phyloP scores from a whole-genome alignment of 179 eudicot species.

The Spinacia oleracea region DNA sequence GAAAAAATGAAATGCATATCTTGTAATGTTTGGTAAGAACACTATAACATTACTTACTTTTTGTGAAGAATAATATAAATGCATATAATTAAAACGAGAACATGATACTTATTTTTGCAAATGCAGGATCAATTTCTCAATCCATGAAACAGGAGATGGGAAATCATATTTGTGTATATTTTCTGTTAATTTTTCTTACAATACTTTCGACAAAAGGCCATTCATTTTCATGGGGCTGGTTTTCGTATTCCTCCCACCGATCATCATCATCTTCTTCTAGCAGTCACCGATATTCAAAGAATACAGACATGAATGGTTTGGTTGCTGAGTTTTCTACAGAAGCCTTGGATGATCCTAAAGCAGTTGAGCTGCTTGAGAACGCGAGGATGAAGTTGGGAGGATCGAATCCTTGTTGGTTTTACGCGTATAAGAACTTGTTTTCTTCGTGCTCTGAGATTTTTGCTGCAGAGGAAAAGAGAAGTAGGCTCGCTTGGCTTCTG shows the following conservation, averaged over 20 bases:
- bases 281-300: background rate
- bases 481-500: conserved; percentile 74
- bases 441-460: conserved; percentile 64
- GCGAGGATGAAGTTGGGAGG: conserved; percentile 45
- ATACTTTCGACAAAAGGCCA: background rate
- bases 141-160: conserved; percentile 8
- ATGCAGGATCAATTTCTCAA: conserved; percentile 17
- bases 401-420: conserved; percentile 57
- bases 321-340: conserved; percentile 57
- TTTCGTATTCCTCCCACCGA: conserved; percentile 17
- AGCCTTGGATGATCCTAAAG: conserved; percentile 41
- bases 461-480: conserved; percentile 52
- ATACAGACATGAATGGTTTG: conserved; percentile 7
- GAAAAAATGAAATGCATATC: background rate
- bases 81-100: background rate
- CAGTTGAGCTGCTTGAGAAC: conserved; percentile 39
- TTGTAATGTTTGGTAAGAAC: background rate
- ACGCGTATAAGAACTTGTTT: conserved; percentile 52
- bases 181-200: conserved; percentile 6
- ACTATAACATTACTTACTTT: background rate
- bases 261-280: conserved; percentile 24
- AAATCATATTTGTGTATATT: background rate
- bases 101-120: background rate
- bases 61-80: background rate
- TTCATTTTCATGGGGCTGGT: conserved; percentile 40